Conservation (phyloP, 164 flowering plant species). For the Magnolia changhungtana region DNA sequence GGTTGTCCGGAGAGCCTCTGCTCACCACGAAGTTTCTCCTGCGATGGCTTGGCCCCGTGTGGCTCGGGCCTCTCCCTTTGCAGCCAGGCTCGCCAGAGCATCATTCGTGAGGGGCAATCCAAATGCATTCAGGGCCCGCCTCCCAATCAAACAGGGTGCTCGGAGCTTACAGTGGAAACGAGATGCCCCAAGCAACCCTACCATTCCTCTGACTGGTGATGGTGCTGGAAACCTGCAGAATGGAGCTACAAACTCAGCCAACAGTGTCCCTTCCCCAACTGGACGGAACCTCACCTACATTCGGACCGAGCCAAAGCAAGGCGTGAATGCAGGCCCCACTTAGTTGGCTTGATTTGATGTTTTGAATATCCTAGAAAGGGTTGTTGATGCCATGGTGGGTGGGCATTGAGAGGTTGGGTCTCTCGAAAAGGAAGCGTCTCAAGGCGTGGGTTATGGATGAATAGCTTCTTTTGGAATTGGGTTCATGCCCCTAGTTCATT, state of each 20-base stretch:
- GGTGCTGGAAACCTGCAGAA: slow-evolving; percentile 11
- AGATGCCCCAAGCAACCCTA: slow-evolving; percentile 31
- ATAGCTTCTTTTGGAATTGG: too few relatives aligned
- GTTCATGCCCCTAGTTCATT: too few relatives aligned
- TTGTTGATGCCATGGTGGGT: neutral
- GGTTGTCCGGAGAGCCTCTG: slow-evolving; percentile 62
- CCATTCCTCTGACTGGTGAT: slow-evolving; percentile 8
- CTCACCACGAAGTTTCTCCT: slow-evolving; percentile 45
- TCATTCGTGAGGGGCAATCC: slow-evolving; percentile 58
- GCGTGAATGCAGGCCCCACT: slow-evolving; percentile 25
- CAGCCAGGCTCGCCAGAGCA: slow-evolving; percentile 46
- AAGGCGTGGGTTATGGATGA: too few relatives aligned
- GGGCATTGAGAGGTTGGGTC: neutral
- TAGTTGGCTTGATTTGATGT: neutral
- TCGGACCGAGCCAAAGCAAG: slow-evolving; percentile 52
- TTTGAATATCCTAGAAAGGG: neutral
- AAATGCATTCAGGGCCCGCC: slow-evolving; percentile 42
- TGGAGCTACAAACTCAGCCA: slow-evolving; percentile 24
- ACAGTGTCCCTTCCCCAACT: slow-evolving; percentile 27
- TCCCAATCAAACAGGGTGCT: slow-evolving; percentile 51
- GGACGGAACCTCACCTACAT: slow-evolving; percentile 63
- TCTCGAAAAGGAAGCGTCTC: neutral
- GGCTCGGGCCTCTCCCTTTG: slow-evolving; percentile 50
- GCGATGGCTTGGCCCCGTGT: slow-evolving; percentile 50
- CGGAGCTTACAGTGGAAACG: slow-evolving; percentile 94